These are phyloP conservation scores for Lyophyllum atratum DNA, from an alignment of 768 basidiomycete genomes.

Conservation along the genomic window DNA sequence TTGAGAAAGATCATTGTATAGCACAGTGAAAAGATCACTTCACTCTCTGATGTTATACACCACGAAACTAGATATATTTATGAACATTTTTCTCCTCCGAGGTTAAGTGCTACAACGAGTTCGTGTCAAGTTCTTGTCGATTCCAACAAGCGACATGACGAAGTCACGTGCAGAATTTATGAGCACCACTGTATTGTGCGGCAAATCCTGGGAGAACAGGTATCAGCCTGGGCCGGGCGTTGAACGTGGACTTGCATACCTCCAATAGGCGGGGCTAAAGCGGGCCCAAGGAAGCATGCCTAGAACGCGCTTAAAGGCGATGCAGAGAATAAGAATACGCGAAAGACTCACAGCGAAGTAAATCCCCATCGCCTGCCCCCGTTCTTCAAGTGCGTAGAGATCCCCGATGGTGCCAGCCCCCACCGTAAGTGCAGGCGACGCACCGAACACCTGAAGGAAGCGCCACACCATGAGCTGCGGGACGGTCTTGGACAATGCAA, in stretches of 20 bases:
- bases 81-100: no score
- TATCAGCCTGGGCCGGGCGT: background rate
- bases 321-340: background rate
- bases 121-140: no score
- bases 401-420: constrained; percentile 61
- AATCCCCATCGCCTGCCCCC: constrained; percentile 43
- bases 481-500: constrained; percentile 40
- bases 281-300: constrained; percentile 59
- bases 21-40: no score
- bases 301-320: constrained; percentile 16
- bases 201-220: constrained; percentile 37
- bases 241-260: constrained; percentile 30
- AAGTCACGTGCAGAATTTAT: no score
- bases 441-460: constrained; percentile 58
- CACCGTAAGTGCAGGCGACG: constrained; percentile 50
- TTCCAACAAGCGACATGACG: no score
- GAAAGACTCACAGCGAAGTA: constrained; percentile 34
- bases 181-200: no score
- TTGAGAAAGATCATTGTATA: no score
- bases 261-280: constrained; percentile 61
- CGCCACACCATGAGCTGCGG: constrained; percentile 49
- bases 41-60: no score
- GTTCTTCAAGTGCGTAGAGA: constrained; percentile 59
- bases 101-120: no score
- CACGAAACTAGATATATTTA: no score